A percentile compares a stretch with the other conserved stretches of the same genome.
Evolutionary conservation across 2,329 filamentous ascomycete genomes (phyloP).

Genomic region (Zasmidium citrigriseum): DNA sequence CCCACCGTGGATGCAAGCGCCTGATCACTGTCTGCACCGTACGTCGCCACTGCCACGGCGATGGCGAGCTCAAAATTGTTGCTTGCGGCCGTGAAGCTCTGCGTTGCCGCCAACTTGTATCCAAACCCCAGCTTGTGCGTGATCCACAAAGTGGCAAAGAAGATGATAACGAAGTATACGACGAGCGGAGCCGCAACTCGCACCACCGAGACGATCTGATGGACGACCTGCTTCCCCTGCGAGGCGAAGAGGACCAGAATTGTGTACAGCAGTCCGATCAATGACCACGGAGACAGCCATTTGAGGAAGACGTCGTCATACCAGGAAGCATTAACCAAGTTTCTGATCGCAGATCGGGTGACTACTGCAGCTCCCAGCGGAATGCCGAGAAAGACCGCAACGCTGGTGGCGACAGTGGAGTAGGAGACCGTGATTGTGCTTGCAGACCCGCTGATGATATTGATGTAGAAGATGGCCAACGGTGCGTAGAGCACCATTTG

Average conservation of each 20-base stretch:
- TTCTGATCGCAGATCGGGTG: conserved; percentile 66
- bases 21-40: conserved; percentile 75
- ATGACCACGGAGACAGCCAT: conserved; percentile 69
- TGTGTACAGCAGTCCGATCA: conserved; percentile 83
- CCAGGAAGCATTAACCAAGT: conserved; percentile 56
- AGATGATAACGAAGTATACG: conserved; percentile 74
- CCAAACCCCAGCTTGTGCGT: conserved; percentile 69
- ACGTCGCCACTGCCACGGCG: conserved; percentile 80
- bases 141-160: conserved; percentile 66
- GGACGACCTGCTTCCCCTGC: conserved; percentile 73
- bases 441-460: conserved; percentile 59
- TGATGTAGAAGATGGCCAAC: conserved; percentile 57
- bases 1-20: conserved; percentile 82
- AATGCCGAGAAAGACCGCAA: conserved; percentile 80
- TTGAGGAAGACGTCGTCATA: conserved; percentile 72
- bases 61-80: conserved; percentile 95
- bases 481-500: conserved; percentile 49
- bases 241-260: conserved; percentile 84
- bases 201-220: conserved; percentile 80
- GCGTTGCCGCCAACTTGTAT: conserved; percentile 69
- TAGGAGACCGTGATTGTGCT: conserved; percentile 38
- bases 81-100: conserved; percentile 86
- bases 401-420: conserved; percentile 68
- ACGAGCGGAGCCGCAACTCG: conserved; percentile 78
- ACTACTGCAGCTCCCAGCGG: conserved; percentile 78